phyloP scores from a whole-genome alignment of 2,329 filamentous ascomycete species.

The Phaeosphaeria sp. region DNA sequence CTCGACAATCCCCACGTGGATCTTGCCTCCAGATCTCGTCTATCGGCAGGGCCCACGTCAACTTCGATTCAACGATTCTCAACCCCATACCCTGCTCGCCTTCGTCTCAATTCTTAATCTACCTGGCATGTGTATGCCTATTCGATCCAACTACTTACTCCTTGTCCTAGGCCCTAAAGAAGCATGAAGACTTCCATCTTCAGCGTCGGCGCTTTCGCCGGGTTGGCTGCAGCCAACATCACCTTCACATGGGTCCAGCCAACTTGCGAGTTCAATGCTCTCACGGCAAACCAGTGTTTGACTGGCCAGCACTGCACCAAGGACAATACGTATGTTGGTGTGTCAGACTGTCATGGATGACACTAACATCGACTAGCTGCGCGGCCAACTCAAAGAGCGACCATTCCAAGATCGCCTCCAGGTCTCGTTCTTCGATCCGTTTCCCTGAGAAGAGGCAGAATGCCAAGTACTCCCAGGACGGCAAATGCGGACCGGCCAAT shows the following conservation, averaged over 20 bases:
- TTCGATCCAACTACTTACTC: neutral
- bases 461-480: conserved; percentile 47
- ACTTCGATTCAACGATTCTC: neutral
- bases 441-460: conserved; percentile 36
- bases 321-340: conserved; percentile 41
- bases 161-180: neutral
- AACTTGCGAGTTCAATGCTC: conserved; percentile 44
- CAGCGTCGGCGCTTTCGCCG: conserved; percentile 41
- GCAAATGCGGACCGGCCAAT: conserved; percentile 49
- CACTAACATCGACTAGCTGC: conserved; percentile 20
- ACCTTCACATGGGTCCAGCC: conserved; percentile 56
- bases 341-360: neutral
- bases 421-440: conserved; percentile 27
- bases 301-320: conserved; percentile 47
- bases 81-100: neutral
- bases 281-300: conserved; percentile 40
- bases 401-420: conserved; percentile 29
- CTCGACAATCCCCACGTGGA: neutral
- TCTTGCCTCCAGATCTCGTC: neutral
- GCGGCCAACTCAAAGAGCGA: conserved; percentile 26
- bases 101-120: neutral
- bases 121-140: neutral
- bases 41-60: neutral
- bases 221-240: conserved; percentile 55
- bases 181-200: conserved; percentile 40